Evolutionary conservation across 2,329 filamentous ascomycete species (phyloP), one percentile per base, ranked within the genome.

Genomic region (Hypoxylon sp.): DNA sequence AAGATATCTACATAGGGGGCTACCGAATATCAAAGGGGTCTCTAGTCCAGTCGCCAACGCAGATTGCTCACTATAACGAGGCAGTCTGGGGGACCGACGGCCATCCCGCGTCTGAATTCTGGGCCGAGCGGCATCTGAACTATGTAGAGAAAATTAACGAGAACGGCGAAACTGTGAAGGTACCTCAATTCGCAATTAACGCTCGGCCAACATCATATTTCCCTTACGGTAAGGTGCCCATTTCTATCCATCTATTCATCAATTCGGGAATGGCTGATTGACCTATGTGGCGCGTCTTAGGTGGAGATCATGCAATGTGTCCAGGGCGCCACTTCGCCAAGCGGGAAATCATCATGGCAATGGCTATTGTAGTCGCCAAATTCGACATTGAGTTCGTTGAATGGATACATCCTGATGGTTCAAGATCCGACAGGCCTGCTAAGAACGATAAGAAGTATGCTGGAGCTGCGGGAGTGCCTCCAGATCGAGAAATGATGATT

Each of bases 281-380:
- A 37, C 10, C 17, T 6, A 14, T 9, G n/a, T 42, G 5, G 4
- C 5, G 35, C 37, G 5, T 17, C 6, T 42, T 42, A 44, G 39
- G 39, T 17, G 39, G 39, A 44, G 39, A 44, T 8, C 39, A 44
- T 19, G 39, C 39, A 19, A 44, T 44, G 5, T 84, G 81, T 53
- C 79, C 82, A 2, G 81, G 81, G 2, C 75, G 81, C 0, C 72
- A 78, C 51, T 80, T 83, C 67, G 80, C 81, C 0, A 83, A 83
- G 68, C 75, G 77, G 47, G 79, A 82, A 72, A 79, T 83, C 29
- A 67, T 83, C 8, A 42, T 78, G 10, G 73, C 75, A 1, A 48
- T 81, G 1, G 80, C 79, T 6, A 65, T 79, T 26, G 35, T 81
- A 2, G 61, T 80, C 1, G 62, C 67, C 1, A 67, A 46, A 5